Evolutionary conservation across 805 yeast genomes (phyloP).

Genomic region (Candida anglica): DNA sequence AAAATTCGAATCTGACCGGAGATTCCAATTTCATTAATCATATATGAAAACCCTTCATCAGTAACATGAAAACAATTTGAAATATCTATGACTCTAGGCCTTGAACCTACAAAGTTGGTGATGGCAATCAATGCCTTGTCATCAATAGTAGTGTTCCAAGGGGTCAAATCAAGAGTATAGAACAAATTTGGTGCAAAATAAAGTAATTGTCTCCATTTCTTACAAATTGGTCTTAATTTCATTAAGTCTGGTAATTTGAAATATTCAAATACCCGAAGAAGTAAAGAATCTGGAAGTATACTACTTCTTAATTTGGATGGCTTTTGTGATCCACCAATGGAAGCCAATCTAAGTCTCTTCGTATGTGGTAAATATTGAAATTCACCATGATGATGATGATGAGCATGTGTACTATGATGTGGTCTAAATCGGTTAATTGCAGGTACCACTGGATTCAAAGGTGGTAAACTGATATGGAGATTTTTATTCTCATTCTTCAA

Average conservation of each 20-base stretch:
- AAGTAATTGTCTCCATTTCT: conserved; percentile 66
- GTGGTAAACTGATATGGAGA: conserved; percentile 28
- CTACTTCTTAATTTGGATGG: conserved; percentile 39
- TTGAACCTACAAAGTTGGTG: conserved; percentile 65
- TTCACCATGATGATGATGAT: conserved; percentile 14
- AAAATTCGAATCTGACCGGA: conserved; percentile 53
- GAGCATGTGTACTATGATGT: conserved; percentile 1
- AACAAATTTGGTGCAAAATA: conserved; percentile 53
- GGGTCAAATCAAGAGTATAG: conserved; percentile 50
- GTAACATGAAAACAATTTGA: conserved; percentile 76
- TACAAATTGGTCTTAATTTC: conserved; percentile 55
- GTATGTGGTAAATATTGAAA: conserved; percentile 55
- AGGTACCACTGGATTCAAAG: conserved; percentile 35
- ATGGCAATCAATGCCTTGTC: conserved; percentile 56
- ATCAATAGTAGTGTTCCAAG: conserved; percentile 58
- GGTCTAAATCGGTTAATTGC: conserved; percentile 27
- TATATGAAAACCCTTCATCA: conserved; percentile 67
- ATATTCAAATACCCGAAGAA: conserved; percentile 49
- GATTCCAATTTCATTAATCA: conserved; percentile 69
- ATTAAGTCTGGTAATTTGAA: conserved; percentile 57
- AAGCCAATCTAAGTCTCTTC: conserved; percentile 48
- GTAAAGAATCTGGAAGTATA: conserved; percentile 58
- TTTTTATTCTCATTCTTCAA: not conserved
- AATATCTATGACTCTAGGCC: conserved; percentile 58
- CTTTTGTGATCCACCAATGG: conserved; percentile 31